Conservation (phyloP, 306 rosid species). For the Gastrolobium bilobum region DNA sequence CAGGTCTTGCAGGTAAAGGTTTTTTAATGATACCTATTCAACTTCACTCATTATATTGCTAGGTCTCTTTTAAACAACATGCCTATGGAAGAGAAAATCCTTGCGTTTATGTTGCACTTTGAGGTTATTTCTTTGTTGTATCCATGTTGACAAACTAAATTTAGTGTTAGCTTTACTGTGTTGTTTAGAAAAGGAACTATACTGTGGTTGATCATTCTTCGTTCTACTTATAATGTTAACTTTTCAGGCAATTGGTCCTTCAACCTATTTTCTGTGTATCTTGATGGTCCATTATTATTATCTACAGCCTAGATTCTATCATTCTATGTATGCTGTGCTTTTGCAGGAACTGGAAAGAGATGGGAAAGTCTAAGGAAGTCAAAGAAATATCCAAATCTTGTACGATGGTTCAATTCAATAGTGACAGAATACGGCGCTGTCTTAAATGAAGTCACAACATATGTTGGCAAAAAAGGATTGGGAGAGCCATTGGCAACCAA, state of each 20-base stretch:
- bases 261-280: conserved; percentile 3
- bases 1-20: conserved; percentile 80
- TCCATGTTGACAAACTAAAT: conserved; percentile 1
- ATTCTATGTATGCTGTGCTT: conserved; percentile 16
- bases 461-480: conserved; percentile 66
- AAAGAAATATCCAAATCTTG: conserved; percentile 82
- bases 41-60: not conserved
- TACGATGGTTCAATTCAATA: conserved; percentile 85
- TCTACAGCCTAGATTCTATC: not conserved
- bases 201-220: not conserved
- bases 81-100: conserved; percentile 21
- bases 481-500: conserved; percentile 65
- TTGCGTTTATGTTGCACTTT: conserved; percentile 7
- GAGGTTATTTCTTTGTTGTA: conserved; percentile 28
- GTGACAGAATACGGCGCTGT: conserved; percentile 59
- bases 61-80: conserved; percentile 6
- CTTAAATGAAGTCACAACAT: conserved; percentile 66
- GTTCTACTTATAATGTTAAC: conserved; percentile 28
- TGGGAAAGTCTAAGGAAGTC: conserved; percentile 98
- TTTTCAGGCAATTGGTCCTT: conserved; percentile 2
- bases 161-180: conserved; percentile 22
- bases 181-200: conserved; percentile 1
- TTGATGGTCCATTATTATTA: conserved; percentile 32
- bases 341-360: conserved; percentile 81
- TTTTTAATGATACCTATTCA: conserved; percentile 11